These are phyloP conservation scores for Skeletonema menzelii DNA, from an alignment of 108 stramenopile species.

Conservation along the genomic window DNA sequence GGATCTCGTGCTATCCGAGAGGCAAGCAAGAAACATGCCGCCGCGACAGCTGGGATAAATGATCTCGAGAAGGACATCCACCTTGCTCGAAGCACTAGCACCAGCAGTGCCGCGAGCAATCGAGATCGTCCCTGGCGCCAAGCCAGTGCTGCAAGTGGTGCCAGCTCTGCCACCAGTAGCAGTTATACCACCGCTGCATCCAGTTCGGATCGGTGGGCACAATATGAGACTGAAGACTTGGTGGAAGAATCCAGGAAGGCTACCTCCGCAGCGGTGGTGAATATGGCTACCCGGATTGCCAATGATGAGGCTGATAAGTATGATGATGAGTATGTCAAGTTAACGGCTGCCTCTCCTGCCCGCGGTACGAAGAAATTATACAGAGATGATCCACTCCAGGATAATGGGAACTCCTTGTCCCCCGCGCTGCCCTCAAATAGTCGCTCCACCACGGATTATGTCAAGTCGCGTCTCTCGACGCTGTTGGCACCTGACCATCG, in stretches of 20 bases:
- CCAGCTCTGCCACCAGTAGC: not conserved
- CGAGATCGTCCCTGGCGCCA: conserved; percentile 24
- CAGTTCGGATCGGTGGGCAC: conserved; percentile 29
- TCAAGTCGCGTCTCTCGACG: conserved; percentile 22
- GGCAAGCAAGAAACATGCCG: conserved; percentile 3
- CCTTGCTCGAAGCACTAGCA: not conserved
- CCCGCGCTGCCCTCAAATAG: not conserved
- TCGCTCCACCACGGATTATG: conserved; percentile 26
- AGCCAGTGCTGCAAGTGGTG: not conserved
- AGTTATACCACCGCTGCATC: not conserved
- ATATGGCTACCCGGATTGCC: conserved; percentile 41
- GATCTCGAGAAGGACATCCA: conserved; percentile 17
- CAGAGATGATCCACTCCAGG: conserved; percentile 3
- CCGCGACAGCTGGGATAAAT: conserved; percentile 5
- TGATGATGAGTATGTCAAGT: not conserved
- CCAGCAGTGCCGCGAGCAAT: not conserved
- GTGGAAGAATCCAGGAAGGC: conserved; percentile 34
- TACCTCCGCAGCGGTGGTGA: conserved; percentile 37
- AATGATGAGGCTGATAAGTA: conserved; percentile 1
- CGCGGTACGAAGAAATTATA: not conserved
- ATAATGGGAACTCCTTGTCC: conserved; percentile 5
- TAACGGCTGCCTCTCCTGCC: not conserved
- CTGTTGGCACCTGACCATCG: not conserved
- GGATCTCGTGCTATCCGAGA: not conserved
- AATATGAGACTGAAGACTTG: conserved; percentile 32